A percentile compares a stretch with the other conserved stretches of the same genome.
Conservation (phyloP, 2,329 filamentous ascomycete species). For the Xylariales sp. region DNA sequence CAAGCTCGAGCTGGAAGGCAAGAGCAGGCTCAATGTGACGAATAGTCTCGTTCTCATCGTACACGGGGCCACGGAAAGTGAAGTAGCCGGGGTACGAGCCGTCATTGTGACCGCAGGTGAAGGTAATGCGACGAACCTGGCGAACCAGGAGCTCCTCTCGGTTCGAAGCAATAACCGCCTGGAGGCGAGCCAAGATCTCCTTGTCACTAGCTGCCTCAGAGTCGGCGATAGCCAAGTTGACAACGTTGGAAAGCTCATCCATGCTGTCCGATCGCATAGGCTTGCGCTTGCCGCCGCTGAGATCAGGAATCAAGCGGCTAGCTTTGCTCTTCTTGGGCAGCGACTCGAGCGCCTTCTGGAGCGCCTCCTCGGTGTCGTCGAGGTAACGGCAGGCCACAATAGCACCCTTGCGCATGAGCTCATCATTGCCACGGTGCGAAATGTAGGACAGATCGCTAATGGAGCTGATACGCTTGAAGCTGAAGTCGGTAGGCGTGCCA, state of each 20-base stretch:
- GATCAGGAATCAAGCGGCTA: conserved; percentile 63
- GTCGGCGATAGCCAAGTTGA: conserved; percentile 89
- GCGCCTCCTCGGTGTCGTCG: conserved; percentile 86
- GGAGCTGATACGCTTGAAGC: conserved; percentile 81
- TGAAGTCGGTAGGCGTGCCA: conserved; percentile 63
- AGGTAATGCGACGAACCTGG: conserved; percentile 84
- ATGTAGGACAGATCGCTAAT: conserved; percentile 97
- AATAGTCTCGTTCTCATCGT: conserved; percentile 89
- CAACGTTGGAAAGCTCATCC: conserved; percentile 84
- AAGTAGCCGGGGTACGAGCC: conserved; percentile 95
- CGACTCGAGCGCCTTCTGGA: conserved; percentile 78
- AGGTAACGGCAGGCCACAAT: conserved; percentile 91
- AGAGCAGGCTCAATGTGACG: conserved; percentile 95
- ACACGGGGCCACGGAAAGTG: conserved; percentile 91
- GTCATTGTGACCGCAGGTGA: conserved; percentile 93
- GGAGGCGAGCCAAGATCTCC: conserved; percentile 73
- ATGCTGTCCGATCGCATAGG: conserved; percentile 52
- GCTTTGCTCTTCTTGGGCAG: conserved; percentile 63
- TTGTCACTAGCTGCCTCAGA: conserved; percentile 78
- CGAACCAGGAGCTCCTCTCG: conserved; percentile 79
- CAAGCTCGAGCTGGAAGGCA: conserved; percentile 97
- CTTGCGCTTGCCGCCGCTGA: conserved; percentile 70
- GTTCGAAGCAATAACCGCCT: conserved; percentile 70
- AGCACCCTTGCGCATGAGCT: conserved; percentile 85
- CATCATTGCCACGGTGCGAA: conserved; percentile 64